Percentiles rank a stretch among this genome's conserved stretches.
phyloP scores from a whole-genome alignment of 1,139 yeast genomes.

The Sugiyamaella paludigena region DNA sequence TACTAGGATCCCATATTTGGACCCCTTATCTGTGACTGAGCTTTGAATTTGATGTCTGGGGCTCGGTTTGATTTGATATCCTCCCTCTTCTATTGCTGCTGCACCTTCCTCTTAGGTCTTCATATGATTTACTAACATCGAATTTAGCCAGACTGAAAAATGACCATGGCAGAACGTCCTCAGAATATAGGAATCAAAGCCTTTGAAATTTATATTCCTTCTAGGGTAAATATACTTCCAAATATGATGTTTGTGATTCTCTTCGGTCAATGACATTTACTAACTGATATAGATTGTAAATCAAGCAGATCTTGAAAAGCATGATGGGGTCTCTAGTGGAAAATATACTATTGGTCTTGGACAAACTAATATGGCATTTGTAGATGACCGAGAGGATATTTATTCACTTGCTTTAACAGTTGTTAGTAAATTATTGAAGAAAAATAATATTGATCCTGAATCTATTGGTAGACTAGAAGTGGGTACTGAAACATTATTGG shows the following conservation, averaged over 20 bases:
- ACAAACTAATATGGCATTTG: conserved; percentile 97
- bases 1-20: too few relatives aligned
- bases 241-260: not conserved
- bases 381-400: conserved; percentile 95
- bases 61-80: too few relatives aligned
- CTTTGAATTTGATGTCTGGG: too few relatives aligned
- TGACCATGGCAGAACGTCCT: conserved; percentile 42
- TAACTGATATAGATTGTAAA: conserved; percentile 56
- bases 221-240: conserved; percentile 47
- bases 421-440: conserved; percentile 67
- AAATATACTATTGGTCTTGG: conserved; percentile 98
- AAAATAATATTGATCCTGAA: conserved; percentile 77
- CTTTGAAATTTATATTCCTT: conserved; percentile 86
- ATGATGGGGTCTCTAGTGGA: conserved; percentile 85
- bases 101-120: too few relatives aligned
- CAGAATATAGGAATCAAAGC: conserved; percentile 95
- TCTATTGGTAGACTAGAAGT: conserved; percentile 94
- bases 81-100: too few relatives aligned
- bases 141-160: too few relatives aligned
- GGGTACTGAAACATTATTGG: conserved; percentile 96
- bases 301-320: conserved; percentile 83
- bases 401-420: conserved; percentile 90
- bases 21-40: too few relatives aligned
- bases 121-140: too few relatives aligned
- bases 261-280: not conserved